phyloP scores from a whole-genome alignment of 345 rosid species.

The Aquilaria malaccensis region DNA sequence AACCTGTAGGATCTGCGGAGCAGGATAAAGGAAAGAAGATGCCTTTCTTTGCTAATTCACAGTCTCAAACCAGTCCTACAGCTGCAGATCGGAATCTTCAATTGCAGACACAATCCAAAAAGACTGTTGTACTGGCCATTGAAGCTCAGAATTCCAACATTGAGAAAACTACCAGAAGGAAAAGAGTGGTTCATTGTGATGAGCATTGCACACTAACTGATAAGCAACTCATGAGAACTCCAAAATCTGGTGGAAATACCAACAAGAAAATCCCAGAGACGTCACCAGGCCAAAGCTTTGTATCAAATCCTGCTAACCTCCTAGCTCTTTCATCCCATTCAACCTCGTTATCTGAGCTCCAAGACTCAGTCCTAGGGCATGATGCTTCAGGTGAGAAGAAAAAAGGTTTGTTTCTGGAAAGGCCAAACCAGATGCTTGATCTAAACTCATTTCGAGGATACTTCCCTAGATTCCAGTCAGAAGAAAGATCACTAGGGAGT shows the following conservation, averaged over 20 bases:
- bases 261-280: conserved; percentile 17
- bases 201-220: conserved; percentile 11
- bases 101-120: conserved; percentile 17
- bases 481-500: conserved; percentile 19
- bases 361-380: conserved; percentile 16
- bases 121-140: conserved; percentile 35
- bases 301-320: conserved; percentile 17
- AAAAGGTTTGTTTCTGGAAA: conserved; percentile 14
- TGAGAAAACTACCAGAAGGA: conserved; percentile 19
- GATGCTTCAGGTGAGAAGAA: conserved; percentile 22
- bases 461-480: conserved; percentile 24
- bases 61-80: conserved; percentile 12
- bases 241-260: conserved; percentile 12
- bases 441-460: conserved; percentile 24
- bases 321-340: conserved; percentile 31
- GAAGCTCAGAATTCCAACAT: conserved; percentile 25
- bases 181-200: conserved; percentile 13
- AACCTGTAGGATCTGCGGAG: conserved; percentile 10
- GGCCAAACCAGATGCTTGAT: conserved; percentile 20
- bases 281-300: conserved; percentile 15
- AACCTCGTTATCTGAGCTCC: conserved; percentile 15
- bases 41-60: conserved; percentile 14
- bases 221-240: conserved; percentile 15
- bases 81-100: conserved; percentile 14
- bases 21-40: conserved; percentile 16